Evolutionary conservation across 2,329 filamentous ascomycete genomes (phyloP).

Genomic region (Fusarium incarnatum): DNA sequence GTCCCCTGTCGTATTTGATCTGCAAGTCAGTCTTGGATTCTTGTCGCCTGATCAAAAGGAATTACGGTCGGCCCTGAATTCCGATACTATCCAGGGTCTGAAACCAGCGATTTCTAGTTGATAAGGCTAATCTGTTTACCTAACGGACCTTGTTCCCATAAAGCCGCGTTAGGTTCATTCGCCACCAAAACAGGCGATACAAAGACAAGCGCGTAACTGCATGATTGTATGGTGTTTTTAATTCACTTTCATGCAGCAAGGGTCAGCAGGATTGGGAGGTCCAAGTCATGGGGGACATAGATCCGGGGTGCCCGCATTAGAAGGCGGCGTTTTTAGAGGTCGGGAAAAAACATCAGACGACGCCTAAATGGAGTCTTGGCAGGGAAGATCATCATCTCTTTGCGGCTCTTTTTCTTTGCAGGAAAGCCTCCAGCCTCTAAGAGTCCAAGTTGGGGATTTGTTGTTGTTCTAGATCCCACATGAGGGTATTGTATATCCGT

Average conservation of each 20-base stretch:
- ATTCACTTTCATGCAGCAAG: constrained; percentile 11
- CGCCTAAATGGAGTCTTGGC: constrained; percentile 34
- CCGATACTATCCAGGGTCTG: constrained; percentile 6
- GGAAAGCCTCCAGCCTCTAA: background rate
- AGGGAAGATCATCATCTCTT: constrained; percentile 29
- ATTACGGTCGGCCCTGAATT: background rate
- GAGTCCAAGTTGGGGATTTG: too few relatives aligned
- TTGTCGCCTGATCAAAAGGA: background rate
- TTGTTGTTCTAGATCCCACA: background rate
- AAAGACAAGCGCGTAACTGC: constrained; percentile 5
- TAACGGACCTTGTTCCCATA: background rate
- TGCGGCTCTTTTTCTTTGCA: constrained; percentile 27
- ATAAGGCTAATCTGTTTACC: background rate
- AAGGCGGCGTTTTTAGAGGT: constrained; percentile 16
- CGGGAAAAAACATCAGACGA: constrained; percentile 41
- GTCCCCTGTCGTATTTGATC: constrained; percentile 13
- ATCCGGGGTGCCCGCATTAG: constrained; percentile 28
- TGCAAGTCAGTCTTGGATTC: too few relatives aligned
- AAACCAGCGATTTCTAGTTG: constrained; percentile 3
- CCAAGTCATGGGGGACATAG: background rate
- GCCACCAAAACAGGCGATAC: background rate
- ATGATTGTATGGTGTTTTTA: constrained; percentile 6
- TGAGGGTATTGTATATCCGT: background rate
- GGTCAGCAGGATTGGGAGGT: constrained; percentile 20
- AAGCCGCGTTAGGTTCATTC: background rate